phyloP scores from a whole-genome alignment of 768 basidiomycete species.

The Mycena filopes region DNA sequence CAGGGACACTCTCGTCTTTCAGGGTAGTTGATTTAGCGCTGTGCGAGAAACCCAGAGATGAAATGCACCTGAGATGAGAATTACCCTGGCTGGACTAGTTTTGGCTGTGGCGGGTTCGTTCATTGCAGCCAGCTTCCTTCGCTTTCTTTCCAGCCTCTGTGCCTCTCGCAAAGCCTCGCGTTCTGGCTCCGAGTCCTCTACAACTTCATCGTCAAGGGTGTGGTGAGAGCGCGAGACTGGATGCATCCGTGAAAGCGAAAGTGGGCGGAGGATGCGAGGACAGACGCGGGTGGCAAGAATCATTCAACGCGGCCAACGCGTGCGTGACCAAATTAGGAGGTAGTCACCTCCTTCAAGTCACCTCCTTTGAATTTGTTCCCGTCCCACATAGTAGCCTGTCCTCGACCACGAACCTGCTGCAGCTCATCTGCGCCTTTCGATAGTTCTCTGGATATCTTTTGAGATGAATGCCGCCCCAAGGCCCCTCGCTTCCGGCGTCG shows the following conservation, averaged over 20 bases:
- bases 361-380: not conserved
- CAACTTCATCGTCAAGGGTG: conserved; percentile 47
- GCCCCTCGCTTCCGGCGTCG: conserved; percentile 43
- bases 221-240: conserved; percentile 4
- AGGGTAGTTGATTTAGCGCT: not conserved
- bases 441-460: conserved; percentile 8
- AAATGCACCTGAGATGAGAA: conserved; percentile 26
- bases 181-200: conserved; percentile 82
- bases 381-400: not conserved
- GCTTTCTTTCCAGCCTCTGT: conserved; percentile 35
- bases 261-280: not conserved
- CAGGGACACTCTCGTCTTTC: conserved; percentile 20
- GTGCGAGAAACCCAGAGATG: not conserved
- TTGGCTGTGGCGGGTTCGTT: not conserved
- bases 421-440: not conserved
- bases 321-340: not conserved
- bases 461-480: conserved; percentile 43
- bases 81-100: not conserved
- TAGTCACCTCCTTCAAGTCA: not conserved
- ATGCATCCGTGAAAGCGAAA: too few relatives aligned
- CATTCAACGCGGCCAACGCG: conserved; percentile 9
- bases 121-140: conserved; percentile 32
- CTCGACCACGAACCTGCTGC: not conserved
- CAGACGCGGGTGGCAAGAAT: conserved; percentile 8
- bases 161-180: conserved; percentile 53